Percentiles rank a stretch among this genome's conserved stretches.
These are phyloP conservation scores for Crucibulum laeve DNA, from an alignment of 768 basidiomycete genomes.

Conservation along the genomic window DNA sequence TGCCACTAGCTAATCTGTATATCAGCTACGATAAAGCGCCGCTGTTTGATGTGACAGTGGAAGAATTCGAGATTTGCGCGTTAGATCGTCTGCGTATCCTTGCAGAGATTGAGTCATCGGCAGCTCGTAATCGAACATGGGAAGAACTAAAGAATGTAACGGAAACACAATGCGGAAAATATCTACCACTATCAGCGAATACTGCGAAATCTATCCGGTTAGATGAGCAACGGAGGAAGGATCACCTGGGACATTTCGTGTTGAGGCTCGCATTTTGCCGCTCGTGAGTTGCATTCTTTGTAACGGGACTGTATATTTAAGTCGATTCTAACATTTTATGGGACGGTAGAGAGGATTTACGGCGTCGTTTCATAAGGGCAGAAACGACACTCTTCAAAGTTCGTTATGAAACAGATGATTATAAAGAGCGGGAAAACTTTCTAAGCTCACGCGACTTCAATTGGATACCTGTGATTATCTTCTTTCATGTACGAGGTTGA, in stretches of 20 bases:
- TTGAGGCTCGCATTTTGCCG: conserved; percentile 92
- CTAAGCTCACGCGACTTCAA: conserved; percentile 60
- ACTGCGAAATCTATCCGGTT: conserved; percentile 41
- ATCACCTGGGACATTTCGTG: conserved; percentile 92
- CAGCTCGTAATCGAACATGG: conserved; percentile 77
- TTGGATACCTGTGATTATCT: conserved; percentile 49
- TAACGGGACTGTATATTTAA: background rate
- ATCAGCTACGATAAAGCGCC: conserved; percentile 85
- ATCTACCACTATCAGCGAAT: conserved; percentile 66
- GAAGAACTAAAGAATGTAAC: conserved; percentile 72
- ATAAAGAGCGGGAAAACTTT: conserved; percentile 59
- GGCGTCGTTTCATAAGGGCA: conserved; percentile 84
- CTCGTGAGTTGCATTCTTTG: conserved; percentile 58
- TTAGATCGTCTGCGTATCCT: conserved; percentile 84
- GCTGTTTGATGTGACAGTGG: conserved; percentile 82
- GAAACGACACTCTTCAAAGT: conserved; percentile 82
- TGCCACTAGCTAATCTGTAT: conserved; percentile 2
- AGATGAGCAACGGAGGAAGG: conserved; percentile 68
- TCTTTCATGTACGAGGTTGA: background rate
- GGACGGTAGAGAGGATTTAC: conserved; percentile 75
- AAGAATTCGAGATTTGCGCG: conserved; percentile 92
- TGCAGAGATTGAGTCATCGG: conserved; percentile 87
- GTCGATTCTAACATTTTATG: conserved; percentile 1
- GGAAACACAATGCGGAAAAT: conserved; percentile 60
- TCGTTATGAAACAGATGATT: conserved; percentile 66